Conservation (phyloP, 2,329 filamentous ascomycete species). For the Trichoderma koningii region DNA sequence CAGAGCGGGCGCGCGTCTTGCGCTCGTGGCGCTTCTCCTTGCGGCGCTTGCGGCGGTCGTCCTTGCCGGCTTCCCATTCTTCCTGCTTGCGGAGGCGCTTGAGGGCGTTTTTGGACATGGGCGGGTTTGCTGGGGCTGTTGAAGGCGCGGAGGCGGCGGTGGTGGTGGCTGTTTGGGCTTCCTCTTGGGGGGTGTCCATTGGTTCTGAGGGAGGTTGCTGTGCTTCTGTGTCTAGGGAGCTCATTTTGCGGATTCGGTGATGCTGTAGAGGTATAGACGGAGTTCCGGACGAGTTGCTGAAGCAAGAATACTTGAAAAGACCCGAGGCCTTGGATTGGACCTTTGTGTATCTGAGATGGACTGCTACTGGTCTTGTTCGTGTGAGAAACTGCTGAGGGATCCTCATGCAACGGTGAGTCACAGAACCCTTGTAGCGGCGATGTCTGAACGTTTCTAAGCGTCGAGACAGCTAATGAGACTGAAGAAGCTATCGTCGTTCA, state of each 20-base stretch:
- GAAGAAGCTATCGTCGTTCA: no score
- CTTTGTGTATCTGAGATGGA: neutral
- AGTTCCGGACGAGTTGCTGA: neutral
- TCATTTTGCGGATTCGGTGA: neutral
- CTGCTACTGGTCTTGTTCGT: neutral
- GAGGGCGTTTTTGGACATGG: constrained; percentile 79
- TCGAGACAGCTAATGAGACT: no score
- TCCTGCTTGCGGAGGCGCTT: constrained; percentile 75
- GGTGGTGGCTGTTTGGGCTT: neutral
- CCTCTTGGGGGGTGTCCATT: neutral
- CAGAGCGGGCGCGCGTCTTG: constrained; percentile 52
- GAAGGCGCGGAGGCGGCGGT: constrained; percentile 4
- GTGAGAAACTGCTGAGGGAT: no score
- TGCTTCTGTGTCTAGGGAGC: neutral
- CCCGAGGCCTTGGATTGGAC: neutral
- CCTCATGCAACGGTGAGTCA: neutral
- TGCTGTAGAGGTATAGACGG: neutral
- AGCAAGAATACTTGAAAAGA: no score
- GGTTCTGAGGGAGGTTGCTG: neutral
- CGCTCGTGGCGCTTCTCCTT: constrained; percentile 57
- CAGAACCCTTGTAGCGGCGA: neutral
- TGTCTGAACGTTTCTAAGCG: neutral
- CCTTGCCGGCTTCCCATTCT: constrained; percentile 73
- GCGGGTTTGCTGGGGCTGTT: constrained; percentile 23
- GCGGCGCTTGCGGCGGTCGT: constrained; percentile 55